phyloP scores from a whole-genome alignment of 768 basidiomycete genomes.

The Lactifluus rugatus region DNA sequence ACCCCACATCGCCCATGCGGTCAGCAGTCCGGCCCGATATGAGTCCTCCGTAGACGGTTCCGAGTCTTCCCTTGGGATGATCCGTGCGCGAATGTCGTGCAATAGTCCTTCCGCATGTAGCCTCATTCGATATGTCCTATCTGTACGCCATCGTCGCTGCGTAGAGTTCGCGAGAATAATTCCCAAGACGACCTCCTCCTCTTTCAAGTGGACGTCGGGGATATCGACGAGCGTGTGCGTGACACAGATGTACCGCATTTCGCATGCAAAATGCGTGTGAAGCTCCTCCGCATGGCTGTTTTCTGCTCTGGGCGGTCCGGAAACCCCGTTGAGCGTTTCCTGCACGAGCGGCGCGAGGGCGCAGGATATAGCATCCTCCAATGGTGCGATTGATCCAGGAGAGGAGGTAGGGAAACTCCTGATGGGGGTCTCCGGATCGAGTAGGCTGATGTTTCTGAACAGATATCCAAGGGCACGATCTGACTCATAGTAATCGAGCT shows the following conservation, averaged over 20 bases:
- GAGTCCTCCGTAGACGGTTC: neutral
- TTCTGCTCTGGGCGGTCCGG: neutral
- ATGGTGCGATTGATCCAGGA: neutral
- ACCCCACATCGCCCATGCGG: neutral
- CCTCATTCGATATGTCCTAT: neutral
- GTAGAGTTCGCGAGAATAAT: neutral
- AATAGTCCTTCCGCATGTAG: neutral
- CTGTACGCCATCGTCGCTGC: neutral
- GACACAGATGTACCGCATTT: neutral
- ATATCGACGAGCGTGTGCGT: neutral
- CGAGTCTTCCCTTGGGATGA: neutral
- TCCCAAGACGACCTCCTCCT: neutral
- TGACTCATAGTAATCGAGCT: neutral
- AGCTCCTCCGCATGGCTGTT: neutral
- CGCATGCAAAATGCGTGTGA: neutral
- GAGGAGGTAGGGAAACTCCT: neutral
- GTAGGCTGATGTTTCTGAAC: conserved; percentile 35
- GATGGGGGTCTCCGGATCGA: conserved; percentile 28
- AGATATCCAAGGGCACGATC: neutral
- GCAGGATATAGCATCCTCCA: neutral
- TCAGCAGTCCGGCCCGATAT: neutral
- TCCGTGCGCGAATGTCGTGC: neutral
- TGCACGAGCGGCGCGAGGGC: neutral
- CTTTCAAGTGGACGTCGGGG: neutral
- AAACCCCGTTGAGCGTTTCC: neutral